Percentiles rank a stretch among this genome's conserved stretches.
These are phyloP conservation scores for Schrenkiella parvula DNA, from an alignment of 345 rosid species.

Conservation along the genomic window DNA sequence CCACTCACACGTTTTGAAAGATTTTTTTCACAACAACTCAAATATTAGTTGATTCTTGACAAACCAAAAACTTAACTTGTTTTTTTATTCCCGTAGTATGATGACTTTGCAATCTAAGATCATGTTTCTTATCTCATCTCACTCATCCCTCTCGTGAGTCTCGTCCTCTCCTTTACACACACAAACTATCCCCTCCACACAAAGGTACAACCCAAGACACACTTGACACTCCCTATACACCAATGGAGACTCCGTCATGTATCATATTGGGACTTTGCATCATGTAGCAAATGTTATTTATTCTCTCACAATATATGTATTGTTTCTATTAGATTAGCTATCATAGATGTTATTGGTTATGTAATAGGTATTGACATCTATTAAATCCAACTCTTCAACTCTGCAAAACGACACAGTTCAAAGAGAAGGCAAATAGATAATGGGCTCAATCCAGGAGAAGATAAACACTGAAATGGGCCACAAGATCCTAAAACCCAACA, in stretches of 20 bases:
- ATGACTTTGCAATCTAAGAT: slow-evolving; percentile 7
- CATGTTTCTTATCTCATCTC: not conserved
- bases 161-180: not conserved
- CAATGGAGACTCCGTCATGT: not conserved
- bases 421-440: too few species aligned
- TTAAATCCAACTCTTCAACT: too few species aligned
- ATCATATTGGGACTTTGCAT: not conserved
- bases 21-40: slow-evolving; percentile 1
- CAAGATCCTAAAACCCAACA: too few species aligned
- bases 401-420: too few species aligned
- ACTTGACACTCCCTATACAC: not conserved
- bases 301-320: not conserved
- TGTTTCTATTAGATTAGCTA: not conserved
- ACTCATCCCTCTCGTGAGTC: not conserved
- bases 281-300: not conserved
- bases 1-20: slow-evolving; percentile 10
- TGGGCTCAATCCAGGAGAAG: too few species aligned
- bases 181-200: not conserved
- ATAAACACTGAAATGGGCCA: too few species aligned
- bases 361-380: not conserved
- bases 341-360: not conserved
- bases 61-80: not conserved
- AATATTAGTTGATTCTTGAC: not conserved
- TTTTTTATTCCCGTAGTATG: too few species aligned
- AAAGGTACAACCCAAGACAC: not conserved